Percentiles rank a stretch among this genome's conserved stretches.
These are phyloP conservation scores for Solanum sitiens DNA, from an alignment of 257 asterid genomes.

Conservation along the genomic window DNA sequence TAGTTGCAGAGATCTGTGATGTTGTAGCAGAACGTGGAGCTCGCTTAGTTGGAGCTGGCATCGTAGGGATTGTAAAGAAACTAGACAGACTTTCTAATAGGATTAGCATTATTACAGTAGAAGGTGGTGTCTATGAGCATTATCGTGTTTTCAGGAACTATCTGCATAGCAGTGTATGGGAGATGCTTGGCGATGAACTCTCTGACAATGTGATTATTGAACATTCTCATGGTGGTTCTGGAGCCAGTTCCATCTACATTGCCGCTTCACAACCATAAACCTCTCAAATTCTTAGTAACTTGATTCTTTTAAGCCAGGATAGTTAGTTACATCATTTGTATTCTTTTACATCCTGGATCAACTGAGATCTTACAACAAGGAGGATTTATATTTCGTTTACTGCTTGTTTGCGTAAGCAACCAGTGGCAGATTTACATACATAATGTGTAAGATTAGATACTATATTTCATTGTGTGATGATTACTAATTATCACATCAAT, in stretches of 20 bases:
- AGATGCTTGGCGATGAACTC: conserved; percentile 62
- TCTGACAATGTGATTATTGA: conserved; percentile 57
- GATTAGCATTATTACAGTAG: conserved; percentile 49
- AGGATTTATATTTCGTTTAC: neutral
- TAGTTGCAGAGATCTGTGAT: conserved; percentile 62
- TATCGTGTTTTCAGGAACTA: conserved; percentile 63
- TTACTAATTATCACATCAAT: neutral
- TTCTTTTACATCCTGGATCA: neutral
- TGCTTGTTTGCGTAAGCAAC: neutral
- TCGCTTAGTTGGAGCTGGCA: conserved; percentile 73
- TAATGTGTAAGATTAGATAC: neutral
- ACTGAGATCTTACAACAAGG: neutral
- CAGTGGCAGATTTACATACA: neutral
- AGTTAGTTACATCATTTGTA: neutral
- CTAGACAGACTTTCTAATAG: conserved; percentile 39
- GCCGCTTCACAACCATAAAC: conserved; percentile 54
- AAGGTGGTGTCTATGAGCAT: conserved; percentile 69
- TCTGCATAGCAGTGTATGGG: conserved; percentile 76
- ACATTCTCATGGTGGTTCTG: conserved; percentile 73
- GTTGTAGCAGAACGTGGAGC: conserved; percentile 78
- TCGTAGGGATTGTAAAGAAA: conserved; percentile 57
- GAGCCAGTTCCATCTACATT: conserved; percentile 58
- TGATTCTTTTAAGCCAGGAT: neutral
- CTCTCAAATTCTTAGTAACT: conserved; percentile 11
- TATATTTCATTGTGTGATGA: neutral